Evolutionary conservation across 768 basidiomycete genomes (phyloP), one percentile per base, ranked within the genome.

Genomic region (Mycena floridula): DNA sequence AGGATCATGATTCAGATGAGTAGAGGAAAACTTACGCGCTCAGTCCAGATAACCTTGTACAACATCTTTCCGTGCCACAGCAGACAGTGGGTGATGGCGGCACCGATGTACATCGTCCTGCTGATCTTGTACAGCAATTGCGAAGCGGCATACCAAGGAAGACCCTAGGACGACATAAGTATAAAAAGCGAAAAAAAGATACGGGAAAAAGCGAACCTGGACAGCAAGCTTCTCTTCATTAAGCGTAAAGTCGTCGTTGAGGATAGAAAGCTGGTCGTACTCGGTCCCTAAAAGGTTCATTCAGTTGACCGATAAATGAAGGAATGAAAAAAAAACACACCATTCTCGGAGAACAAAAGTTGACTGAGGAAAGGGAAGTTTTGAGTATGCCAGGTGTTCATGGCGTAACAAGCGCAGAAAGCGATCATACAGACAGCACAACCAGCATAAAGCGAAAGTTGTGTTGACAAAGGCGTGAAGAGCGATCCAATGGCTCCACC

Each of bases 261-360:
- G 62, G 46, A 80, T 79, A 28, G 65, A 30, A 13, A 66, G 58
- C 52, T 80, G 78, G 43, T 78, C 57, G 52, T 79, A 80, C 42
- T 67, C 38, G 1, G 73, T 73, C 1, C 74, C 76, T 59, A 36
- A 40, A 25, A 2, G n/a, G n/a, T 40, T 15, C 27, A 18, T 11
- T 22, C 26, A 23, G 15, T 24, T 12, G 27, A 16, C 15, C 12
- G 7, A 13, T 25, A 25, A 25, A 43, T 23, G 25, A 16, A 7
- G 21, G 5, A 12, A 15, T 21, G 20, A 22, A 7, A 18, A 24
- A 8, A 12, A 22, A n/a, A 25, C 47, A 1, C n/a, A 49, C 48
- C 48, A 25, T 52, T 49, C 37, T 56, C 37, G 37, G 36, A 48
- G 27, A 37, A 54, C 21, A 52, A 44, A 5, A 55, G 58, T 41